These are phyloP conservation scores for Filobasidium floriforme DNA, from an alignment of 768 basidiomycete species.

Conservation along the genomic window DNA sequence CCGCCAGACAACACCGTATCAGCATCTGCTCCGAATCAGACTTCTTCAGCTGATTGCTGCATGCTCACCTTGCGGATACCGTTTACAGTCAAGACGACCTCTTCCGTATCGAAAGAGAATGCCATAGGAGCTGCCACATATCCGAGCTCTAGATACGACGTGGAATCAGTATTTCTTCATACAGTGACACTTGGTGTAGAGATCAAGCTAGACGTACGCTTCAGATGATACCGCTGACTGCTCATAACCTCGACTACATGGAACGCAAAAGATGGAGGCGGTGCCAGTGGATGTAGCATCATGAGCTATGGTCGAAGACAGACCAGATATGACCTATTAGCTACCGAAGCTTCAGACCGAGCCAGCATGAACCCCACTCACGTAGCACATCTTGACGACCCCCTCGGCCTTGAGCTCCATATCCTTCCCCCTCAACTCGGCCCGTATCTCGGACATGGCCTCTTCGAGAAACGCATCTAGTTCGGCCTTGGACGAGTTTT, in stretches of 20 bases:
- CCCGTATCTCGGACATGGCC: constrained; percentile 55
- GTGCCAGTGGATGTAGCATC: constrained; percentile 80
- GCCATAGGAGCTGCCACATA: constrained; percentile 90
- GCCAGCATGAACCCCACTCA: constrained; percentile 49
- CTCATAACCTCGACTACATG: constrained; percentile 98
- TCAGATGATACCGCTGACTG: constrained; percentile 79
- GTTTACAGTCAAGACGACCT: constrained; percentile 94
- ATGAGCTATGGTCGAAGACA: constrained; percentile 60
- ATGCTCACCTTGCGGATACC: constrained; percentile 41
- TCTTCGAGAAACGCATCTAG: constrained; percentile 69
- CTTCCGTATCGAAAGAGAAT: constrained; percentile 88
- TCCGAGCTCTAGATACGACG: constrained; percentile 56
- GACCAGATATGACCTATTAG: too few species aligned
- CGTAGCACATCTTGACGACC: constrained; percentile 91
- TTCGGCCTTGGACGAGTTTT: constrained; percentile 81
- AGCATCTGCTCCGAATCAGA: neutral
- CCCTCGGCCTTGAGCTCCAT: constrained; percentile 96
- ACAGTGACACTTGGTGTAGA: neutral
- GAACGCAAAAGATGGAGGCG: constrained; percentile 90
- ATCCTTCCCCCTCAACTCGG: constrained; percentile 84
- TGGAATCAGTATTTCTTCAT: neutral
- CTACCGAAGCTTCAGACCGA: neutral
- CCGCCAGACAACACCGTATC: constrained; percentile 25
- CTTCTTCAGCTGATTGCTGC: constrained; percentile 28
- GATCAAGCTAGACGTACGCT: constrained; percentile 47